Base-by-base conservation (phyloP, 495 filamentous ascomycete species). In the Acidomyces sp. region DNA sequence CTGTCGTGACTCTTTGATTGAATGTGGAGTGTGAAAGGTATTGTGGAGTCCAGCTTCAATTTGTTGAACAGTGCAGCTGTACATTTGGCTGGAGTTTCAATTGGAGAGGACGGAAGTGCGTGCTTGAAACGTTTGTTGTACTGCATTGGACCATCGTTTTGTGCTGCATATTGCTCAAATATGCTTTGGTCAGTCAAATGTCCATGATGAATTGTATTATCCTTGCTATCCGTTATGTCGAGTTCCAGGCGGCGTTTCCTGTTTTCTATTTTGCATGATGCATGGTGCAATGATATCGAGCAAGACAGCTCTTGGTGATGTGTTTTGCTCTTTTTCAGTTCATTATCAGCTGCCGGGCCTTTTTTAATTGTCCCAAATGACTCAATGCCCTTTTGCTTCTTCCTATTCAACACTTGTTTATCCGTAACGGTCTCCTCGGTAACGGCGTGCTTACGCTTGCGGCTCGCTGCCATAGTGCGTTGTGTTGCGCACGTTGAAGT, bases 371-470 rank as follows among this genome's bases (percentile, higher is more conserved):
- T 22, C 1, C 16, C 34, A 24, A 51, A 51, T 2, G 10, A n/a
- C 19, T 37, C 16, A n/a, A 44, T 43, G 19, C 22, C 28, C 7
- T 18, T 17, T 18, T 37, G 43, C 9, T n/a, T 36, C 2, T 27
- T 25, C 18, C 4, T 30, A 7, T 7, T 19, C 12, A 34, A 29
- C 39, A 30, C 24, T 19, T 41, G 35, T 35, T 49, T 35, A 30
- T 5, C 24, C 2, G 47, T 11, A 12, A 13, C 4, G 10, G 10
- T 15, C 11, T 46, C 43, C 9, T 41, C 43, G 31, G n/a, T 29
- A 4, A 22, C 33, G n/a, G 12, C 30, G 19, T 51, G 48, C 43
- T 51, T 51, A 19, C 48, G 48, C 28, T 51, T 51, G 17, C 48
- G 27, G 13, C 28, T 6, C 3, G 13, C 17, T 3, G 47, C 41